These are phyloP conservation scores for Fusarium sp. DNA, from an alignment of 2,329 filamentous ascomycete genomes.

Conservation along the genomic window DNA sequence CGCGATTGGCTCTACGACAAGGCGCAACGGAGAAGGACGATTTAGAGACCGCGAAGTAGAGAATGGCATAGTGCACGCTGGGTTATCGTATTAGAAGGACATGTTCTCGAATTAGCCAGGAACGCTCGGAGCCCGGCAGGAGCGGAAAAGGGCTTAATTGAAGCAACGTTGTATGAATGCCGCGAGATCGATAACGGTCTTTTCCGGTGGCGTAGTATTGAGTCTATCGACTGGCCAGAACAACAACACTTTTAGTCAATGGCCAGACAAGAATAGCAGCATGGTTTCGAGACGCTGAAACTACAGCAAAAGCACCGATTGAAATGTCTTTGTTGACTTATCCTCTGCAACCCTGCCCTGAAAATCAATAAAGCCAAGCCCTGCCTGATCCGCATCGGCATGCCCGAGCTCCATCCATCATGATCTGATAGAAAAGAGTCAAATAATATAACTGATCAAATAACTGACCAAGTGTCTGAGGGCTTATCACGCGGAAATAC, in stretches of 20 bases:
- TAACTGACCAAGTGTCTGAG: slow-evolving; percentile 6
- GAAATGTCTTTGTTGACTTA: not conserved
- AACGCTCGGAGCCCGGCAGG: not conserved
- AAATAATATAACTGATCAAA: slow-evolving; percentile 1
- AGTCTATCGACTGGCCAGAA: not conserved
- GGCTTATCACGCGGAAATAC: not conserved
- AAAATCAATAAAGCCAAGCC: slow-evolving; percentile 34
- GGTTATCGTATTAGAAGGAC: not conserved
- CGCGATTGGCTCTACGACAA: slow-evolving; percentile 11
- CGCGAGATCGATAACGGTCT: slow-evolving; percentile 21
- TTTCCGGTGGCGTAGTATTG: slow-evolving; percentile 17
- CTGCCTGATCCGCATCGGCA: slow-evolving; percentile 13
- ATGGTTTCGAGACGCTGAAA: not conserved
- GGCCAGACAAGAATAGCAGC: not conserved
- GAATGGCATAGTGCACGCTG: not conserved
- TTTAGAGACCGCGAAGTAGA: not conserved
- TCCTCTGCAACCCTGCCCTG: not conserved
- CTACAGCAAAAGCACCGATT: not conserved
- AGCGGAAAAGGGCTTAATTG: not conserved
- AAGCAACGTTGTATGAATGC: slow-evolving; percentile 23
- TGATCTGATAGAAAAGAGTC: slow-evolving; percentile 18
- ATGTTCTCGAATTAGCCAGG: slow-evolving; percentile 11
- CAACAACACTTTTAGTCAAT: not conserved
- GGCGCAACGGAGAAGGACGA: slow-evolving; percentile 9
- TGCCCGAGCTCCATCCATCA: slow-evolving; percentile 11